Conservation (phyloP, 2,329 filamentous ascomycete species). For the Coniochaeta pulveracea region DNA sequence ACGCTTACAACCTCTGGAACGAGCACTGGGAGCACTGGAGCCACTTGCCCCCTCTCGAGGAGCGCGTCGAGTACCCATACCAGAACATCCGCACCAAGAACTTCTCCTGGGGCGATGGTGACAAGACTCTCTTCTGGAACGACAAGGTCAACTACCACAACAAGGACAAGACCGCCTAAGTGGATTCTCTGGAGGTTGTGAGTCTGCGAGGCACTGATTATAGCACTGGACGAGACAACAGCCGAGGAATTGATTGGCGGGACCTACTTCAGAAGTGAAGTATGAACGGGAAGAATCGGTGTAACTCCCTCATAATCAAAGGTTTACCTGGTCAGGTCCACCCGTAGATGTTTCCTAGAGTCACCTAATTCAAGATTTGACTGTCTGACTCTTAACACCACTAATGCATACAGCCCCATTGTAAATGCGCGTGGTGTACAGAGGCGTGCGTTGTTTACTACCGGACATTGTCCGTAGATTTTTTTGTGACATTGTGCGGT, state of each 20-base stretch:
- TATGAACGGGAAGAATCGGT: no score
- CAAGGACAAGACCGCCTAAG: constrained; percentile 59
- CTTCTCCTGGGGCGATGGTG: constrained; percentile 88
- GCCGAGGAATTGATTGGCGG: no score
- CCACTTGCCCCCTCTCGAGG: constrained; percentile 78
- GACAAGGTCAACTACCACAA: constrained; percentile 93
- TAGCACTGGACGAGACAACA: no score
- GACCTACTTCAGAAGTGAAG: no score
- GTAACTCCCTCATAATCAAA: no score
- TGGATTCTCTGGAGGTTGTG: constrained; percentile 4
- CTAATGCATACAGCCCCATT: no score
- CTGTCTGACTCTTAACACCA: constrained; percentile 3
- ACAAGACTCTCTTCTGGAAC: constrained; percentile 93
- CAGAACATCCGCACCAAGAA: constrained; percentile 97
- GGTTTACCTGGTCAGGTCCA: no score
- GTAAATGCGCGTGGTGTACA: no score
- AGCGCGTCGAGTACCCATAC: constrained; percentile 88
- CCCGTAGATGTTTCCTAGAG: constrained; percentile 20
- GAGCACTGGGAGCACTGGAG: constrained; percentile 96
- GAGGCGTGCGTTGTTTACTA: no score
- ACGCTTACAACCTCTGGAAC: constrained; percentile 84
- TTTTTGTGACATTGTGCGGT: no score
- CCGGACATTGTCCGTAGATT: no score
- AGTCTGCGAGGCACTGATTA: no score
- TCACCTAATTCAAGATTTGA: constrained; percentile 11